Conservation (phyloP, 2,329 filamentous ascomycete genomes). For the Penicillium italicum region DNA sequence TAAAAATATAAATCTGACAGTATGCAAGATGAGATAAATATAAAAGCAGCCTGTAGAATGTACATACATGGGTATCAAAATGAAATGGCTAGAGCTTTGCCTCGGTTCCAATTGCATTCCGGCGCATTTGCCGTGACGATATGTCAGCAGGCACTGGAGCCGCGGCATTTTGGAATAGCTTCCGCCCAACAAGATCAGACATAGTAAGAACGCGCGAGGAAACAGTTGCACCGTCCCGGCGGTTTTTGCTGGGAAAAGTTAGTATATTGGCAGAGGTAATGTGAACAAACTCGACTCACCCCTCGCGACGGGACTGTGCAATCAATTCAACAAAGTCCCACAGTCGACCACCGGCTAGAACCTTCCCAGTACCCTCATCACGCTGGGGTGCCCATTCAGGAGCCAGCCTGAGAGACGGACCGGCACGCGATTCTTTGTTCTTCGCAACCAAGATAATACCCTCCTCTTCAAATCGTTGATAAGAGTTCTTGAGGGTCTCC, state of each 20-base stretch:
- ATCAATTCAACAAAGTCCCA: slow-evolving; percentile 94
- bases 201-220: slow-evolving; percentile 74
- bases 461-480: slow-evolving; percentile 82
- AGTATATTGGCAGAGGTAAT: not conserved
- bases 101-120: slow-evolving; percentile 36
- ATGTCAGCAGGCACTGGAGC: slow-evolving; percentile 28
- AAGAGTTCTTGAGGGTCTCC: slow-evolving; percentile 92
- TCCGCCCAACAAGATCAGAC: slow-evolving; percentile 67
- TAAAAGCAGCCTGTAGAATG: not conserved
- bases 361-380: slow-evolving; percentile 56
- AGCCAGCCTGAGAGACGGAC: slow-evolving; percentile 59
- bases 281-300: slow-evolving; percentile 40
- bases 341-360: slow-evolving; percentile 69
- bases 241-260: slow-evolving; percentile 62
- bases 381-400: slow-evolving; percentile 71
- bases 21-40: not conserved
- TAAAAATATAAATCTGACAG: not conserved
- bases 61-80: slow-evolving; percentile 3
- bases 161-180: slow-evolving; percentile 55
- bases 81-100: slow-evolving; percentile 28
- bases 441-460: slow-evolving; percentile 77
- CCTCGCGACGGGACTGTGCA: slow-evolving; percentile 75
- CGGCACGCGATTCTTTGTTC: slow-evolving; percentile 51
- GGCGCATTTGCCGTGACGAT: slow-evolving; percentile 35
- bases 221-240: slow-evolving; percentile 88